Evolutionary conservation across 371 early-diverging fungal species (phyloP).

Genomic region (Dinochytrium kinnereticum): DNA sequence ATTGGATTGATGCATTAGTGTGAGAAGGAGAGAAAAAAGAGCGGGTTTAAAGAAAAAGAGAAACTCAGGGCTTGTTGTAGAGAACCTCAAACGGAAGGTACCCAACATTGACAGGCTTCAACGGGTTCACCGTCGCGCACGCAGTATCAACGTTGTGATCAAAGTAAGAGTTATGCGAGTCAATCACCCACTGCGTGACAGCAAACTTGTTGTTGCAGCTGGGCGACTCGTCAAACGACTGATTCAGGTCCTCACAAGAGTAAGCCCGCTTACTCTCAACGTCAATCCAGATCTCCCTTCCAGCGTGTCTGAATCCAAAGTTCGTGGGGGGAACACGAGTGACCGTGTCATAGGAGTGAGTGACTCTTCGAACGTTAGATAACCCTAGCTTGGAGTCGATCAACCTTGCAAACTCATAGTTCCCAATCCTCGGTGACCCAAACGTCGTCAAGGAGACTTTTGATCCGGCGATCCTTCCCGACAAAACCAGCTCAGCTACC

Average conservation of each 20-base stretch:
- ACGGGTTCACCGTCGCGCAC: background rate
- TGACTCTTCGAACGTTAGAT: background rate
- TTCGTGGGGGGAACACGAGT: background rate
- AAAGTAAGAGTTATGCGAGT: conserved; percentile 4
- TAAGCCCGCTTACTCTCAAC: background rate
- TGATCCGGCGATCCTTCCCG: background rate
- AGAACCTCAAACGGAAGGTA: conserved; percentile 7
- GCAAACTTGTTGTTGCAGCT: background rate
- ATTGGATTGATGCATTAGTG: background rate
- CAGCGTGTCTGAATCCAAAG: background rate
- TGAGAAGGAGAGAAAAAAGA: no score
- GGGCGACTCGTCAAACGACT: background rate
- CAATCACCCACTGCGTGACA: background rate
- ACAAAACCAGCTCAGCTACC: background rate
- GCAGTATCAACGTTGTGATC: background rate
- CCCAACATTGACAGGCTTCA: background rate
- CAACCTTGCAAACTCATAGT: background rate
- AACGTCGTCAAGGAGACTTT: conserved; percentile 8
- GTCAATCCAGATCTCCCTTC: conserved; percentile 5
- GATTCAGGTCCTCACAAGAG: background rate
- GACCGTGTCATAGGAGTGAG: background rate
- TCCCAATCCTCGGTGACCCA: background rate
- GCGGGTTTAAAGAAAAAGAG: no score
- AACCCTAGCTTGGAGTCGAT: background rate
- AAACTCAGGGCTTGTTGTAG: background rate